Conservation (phyloP, 2,329 filamentous ascomycete species). For the Dactylellina cionopaga region DNA sequence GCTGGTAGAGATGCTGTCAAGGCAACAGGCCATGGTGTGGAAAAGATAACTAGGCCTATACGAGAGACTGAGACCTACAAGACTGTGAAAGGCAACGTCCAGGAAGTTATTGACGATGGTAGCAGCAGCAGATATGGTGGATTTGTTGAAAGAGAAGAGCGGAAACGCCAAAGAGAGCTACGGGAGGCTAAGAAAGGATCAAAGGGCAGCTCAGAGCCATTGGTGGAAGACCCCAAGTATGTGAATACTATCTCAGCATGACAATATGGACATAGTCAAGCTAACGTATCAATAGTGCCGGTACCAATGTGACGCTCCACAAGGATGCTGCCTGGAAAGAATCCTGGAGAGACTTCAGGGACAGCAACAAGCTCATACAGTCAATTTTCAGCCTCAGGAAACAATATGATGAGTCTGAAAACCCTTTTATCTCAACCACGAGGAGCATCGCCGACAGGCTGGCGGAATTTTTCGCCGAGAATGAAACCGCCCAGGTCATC, state of each 20-base stretch:
- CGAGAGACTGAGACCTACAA: slow-evolving; percentile 95
- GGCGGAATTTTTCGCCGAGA: slow-evolving; percentile 96
- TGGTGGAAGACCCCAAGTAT: slow-evolving; percentile 88
- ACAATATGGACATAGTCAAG: slow-evolving; percentile 41
- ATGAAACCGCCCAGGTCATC: slow-evolving; percentile 96
- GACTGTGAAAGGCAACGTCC: slow-evolving; percentile 73
- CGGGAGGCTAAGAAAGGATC: slow-evolving; percentile 72
- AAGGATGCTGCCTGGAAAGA: slow-evolving; percentile 98
- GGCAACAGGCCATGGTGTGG: slow-evolving; percentile 84
- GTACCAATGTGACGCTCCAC: slow-evolving; percentile 92
- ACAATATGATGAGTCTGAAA: slow-evolving; percentile 95
- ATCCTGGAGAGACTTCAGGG: slow-evolving; percentile 95
- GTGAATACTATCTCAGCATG: slow-evolving; percentile 59
- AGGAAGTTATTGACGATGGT: slow-evolving; percentile 95
- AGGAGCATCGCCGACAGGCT: slow-evolving; percentile 93
- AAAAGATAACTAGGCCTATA: slow-evolving; percentile 94
- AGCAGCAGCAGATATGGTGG: slow-evolving; percentile 95
- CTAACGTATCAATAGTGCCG: slow-evolving; percentile 72
- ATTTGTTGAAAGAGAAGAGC: slow-evolving; percentile 96
- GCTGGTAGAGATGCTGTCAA: slow-evolving; percentile 86
- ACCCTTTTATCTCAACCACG: slow-evolving; percentile 90
- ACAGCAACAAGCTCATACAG: slow-evolving; percentile 87
- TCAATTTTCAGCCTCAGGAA: slow-evolving; percentile 85
- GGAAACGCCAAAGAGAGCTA: slow-evolving; percentile 78
- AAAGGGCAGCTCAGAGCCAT: slow-evolving; percentile 67